Evolutionary conservation across 1,284 basidiomycete genomes (phyloP), one percentile per base, ranked within the genome.

Genomic region (Xerocomus cyaneibrunnescens): DNA sequence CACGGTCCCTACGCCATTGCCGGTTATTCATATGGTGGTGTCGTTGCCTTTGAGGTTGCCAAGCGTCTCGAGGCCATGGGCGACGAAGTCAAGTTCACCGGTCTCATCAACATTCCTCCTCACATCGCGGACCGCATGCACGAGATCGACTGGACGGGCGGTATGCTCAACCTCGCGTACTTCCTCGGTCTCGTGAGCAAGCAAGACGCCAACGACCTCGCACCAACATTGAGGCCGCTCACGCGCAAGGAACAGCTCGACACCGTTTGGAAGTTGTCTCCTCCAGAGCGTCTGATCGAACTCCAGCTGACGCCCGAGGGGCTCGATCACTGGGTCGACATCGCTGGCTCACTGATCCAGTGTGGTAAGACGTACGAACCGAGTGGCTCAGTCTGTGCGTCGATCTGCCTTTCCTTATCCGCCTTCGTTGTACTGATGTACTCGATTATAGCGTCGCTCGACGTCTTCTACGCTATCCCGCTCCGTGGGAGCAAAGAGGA

Each of bases 1-100:
- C 59, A 54, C 3, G 77, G 77, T 0, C 77, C 78, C 1, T 79
- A 75, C 49, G 70, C 72, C 37, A 60, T 79, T 22, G 76, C 72
- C 0, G 77, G 78, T 9, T 79, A 79, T 69, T 75, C 73, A 27
- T 79, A 75, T 44, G 78, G 77, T 32, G 77, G 77, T 37, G 73
- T 73, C 28, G 70, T 76, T 3, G 76, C 75, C 8, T 79, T 75
- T 48, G 76, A 80, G 55, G 68, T 79, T 13, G 71, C 69, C 14
- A 76, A 76, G 57, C 58, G 60, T 22, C 67, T 80, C 27, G 71
- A 72, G 56, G 57, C 57, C 1, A 62, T 62, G 52, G 71, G 73
- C 1, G 70, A 71, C 13, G 58, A 63, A 30, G 73, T 77, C 25
- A 66, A 67, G 12, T 77, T 74, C 60, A 61, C 73, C 1, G 75